These are phyloP conservation scores for Vanrija humicola DNA, from an alignment of 1,284 basidiomycete species.

Conservation along the genomic window DNA sequence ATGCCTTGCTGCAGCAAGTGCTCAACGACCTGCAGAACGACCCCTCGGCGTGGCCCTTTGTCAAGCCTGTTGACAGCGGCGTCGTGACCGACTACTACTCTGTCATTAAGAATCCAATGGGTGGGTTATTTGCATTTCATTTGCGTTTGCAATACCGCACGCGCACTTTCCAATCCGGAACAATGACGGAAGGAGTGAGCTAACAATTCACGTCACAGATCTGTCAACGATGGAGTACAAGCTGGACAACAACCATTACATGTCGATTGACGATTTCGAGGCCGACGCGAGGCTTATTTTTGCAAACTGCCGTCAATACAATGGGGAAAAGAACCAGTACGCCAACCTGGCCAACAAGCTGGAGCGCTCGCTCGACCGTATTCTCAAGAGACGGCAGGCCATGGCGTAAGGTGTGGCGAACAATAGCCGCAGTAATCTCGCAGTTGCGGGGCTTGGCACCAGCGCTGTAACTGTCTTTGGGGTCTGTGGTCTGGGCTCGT, in stretches of 20 bases:
- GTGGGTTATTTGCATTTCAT: slow-evolving; percentile 53
- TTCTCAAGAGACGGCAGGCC: slow-evolving; percentile 46
- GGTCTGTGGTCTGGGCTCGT: too few species aligned
- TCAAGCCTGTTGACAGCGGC: slow-evolving; percentile 62
- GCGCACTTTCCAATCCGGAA: background rate
- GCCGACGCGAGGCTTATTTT: slow-evolving; percentile 81
- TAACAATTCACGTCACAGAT: slow-evolving; percentile 55
- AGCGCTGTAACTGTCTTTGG: too few species aligned
- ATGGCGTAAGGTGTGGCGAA: background rate
- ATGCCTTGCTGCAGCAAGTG: slow-evolving; percentile 72
- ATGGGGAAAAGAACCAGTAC: slow-evolving; percentile 79
- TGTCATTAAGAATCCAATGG: slow-evolving; percentile 90
- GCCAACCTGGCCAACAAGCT: slow-evolving; percentile 79
- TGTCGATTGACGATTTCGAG: slow-evolving; percentile 69
- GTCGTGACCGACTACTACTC: slow-evolving; percentile 91
- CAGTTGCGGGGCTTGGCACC: too few species aligned
- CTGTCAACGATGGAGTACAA: slow-evolving; percentile 90
- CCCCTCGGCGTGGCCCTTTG: slow-evolving; percentile 73
- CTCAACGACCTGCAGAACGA: slow-evolving; percentile 78
- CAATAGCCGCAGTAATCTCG: too few species aligned
- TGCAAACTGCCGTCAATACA: slow-evolving; percentile 88
- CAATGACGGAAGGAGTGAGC: background rate
- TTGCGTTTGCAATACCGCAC: background rate
- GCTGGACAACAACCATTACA: slow-evolving; percentile 72
- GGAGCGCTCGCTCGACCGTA: slow-evolving; percentile 56